Percentiles rank a stretch among this genome's conserved stretches.
Conservation (phyloP, 75 land plant species). For the Pinus taeda region DNA sequence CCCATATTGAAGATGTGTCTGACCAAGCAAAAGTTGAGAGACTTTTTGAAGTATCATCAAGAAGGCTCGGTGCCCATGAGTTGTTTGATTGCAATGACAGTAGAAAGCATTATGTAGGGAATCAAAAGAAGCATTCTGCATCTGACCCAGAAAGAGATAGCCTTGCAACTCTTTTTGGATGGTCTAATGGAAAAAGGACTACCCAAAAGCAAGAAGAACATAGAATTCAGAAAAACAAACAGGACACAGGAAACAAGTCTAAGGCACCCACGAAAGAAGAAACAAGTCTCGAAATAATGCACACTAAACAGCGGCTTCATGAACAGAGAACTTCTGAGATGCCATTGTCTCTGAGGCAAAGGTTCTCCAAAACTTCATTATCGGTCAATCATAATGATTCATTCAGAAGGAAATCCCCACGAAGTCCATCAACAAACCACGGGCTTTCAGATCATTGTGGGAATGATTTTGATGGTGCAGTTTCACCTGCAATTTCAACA, state of each 20-base stretch:
- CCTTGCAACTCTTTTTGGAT: conserved; percentile 39
- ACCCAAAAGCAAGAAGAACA: conserved; percentile 9
- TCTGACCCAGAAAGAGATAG: conserved; percentile 25
- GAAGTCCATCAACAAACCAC: conserved; percentile 52
- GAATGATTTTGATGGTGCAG: conserved; percentile 26
- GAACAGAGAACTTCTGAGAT: conserved; percentile 14
- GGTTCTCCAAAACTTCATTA: conserved; percentile 32
- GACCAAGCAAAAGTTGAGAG: background rate
- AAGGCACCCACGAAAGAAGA: conserved; percentile 9
- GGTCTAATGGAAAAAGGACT: conserved; percentile 31
- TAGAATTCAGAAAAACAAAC: background rate
- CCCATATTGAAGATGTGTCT: conserved; percentile 30
- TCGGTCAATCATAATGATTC: conserved; percentile 38
- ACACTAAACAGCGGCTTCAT: background rate
- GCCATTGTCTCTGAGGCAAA: conserved; percentile 39
- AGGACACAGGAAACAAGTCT: background rate
- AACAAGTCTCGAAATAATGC: conserved; percentile 4
- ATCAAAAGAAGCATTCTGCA: conserved; percentile 19
- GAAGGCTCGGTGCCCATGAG: conserved; percentile 15
- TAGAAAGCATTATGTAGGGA: conserved; percentile 2
- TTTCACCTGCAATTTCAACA: conserved; percentile 36
- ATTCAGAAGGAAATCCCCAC: conserved; percentile 25
- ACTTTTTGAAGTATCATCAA: conserved; percentile 13
- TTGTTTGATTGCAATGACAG: conserved; percentile 7
- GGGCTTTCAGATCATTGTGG: conserved; percentile 25